phyloP scores from a whole-genome alignment of 208 protist species.

The Acanthamoeba quina region DNA sequence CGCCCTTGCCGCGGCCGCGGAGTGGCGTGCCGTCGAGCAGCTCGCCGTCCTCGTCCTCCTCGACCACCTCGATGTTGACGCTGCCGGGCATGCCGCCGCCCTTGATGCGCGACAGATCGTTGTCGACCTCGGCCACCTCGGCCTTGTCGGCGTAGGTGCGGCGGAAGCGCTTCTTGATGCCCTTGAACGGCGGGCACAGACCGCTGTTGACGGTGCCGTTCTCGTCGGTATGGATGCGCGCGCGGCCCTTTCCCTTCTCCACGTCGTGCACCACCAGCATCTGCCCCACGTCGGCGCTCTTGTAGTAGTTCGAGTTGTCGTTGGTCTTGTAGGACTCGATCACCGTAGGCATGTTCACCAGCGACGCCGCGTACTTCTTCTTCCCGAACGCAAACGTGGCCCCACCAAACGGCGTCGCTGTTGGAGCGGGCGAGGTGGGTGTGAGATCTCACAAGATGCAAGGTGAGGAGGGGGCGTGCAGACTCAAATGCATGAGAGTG shows the following conservation, averaged over 20 bases:
- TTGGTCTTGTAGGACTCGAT: constrained; percentile 64
- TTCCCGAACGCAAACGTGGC: constrained; percentile 63
- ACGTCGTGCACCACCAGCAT: constrained; percentile 63
- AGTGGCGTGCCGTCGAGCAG: neutral
- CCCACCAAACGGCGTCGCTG: constrained; percentile 24
- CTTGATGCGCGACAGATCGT: constrained; percentile 42
- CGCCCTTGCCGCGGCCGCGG: neutral
- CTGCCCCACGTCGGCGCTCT: constrained; percentile 61
- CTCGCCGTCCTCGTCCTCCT: constrained; percentile 45
- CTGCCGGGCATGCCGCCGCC: constrained; percentile 42
- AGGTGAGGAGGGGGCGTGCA: no score
- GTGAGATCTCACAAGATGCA: neutral
- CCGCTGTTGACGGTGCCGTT: constrained; percentile 50
- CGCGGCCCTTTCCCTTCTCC: constrained; percentile 63
- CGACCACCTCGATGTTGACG: constrained; percentile 49
- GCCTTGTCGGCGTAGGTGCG: constrained; percentile 1
- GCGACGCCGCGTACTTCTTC: constrained; percentile 61
- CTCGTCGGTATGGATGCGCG: constrained; percentile 31
- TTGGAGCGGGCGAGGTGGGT: neutral
- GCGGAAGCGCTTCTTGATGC: constrained; percentile 50
- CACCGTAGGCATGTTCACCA: constrained; percentile 34
- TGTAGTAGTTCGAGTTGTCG: constrained; percentile 65
- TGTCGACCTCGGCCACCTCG: constrained; percentile 47
- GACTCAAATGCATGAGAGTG: neutral
- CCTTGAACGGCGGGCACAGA: constrained; percentile 26